Evolutionary conservation across 345 rosid genomes (phyloP).

Genomic region (Toxicodendron radicans): DNA sequence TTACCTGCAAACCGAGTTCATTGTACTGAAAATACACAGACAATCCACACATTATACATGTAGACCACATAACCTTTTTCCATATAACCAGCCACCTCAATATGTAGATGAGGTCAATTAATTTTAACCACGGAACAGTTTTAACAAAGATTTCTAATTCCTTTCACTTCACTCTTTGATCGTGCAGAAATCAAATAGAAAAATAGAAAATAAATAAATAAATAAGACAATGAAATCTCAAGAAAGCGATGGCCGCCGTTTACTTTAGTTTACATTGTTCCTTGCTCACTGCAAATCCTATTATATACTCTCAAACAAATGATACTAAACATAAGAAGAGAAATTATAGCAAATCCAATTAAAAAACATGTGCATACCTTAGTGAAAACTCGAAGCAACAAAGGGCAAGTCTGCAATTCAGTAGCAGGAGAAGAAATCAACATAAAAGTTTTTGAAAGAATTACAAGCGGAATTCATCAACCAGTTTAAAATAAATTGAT

Average conservation of each 20-base stretch:
- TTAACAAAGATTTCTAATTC: not conserved
- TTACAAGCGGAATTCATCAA: not conserved
- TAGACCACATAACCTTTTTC: not conserved
- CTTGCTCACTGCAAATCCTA: not conserved
- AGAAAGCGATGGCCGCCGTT: not conserved
- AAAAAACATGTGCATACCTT: conserved; percentile 48
- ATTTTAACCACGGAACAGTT: not conserved
- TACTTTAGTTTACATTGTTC: not conserved
- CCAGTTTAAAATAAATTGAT: not conserved
- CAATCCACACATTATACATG: not conserved
- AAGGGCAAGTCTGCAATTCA: conserved; percentile 74
- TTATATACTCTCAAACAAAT: not conserved
- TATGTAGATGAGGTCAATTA: not conserved
- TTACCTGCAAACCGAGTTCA: not conserved
- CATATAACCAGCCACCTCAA: not conserved
- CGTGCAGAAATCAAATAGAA: too few species aligned
- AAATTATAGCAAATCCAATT: not conserved
- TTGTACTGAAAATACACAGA: not conserved
- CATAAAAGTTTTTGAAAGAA: not conserved
- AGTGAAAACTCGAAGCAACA: conserved; percentile 91
- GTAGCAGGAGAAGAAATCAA: not conserved
- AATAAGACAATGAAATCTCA: not conserved
- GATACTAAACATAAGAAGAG: not conserved
- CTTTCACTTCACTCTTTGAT: conserved; percentile 2
- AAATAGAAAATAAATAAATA: too few species aligned